These are phyloP conservation scores for Seiridium cupressi DNA, from an alignment of 2,329 filamentous ascomycete genomes.

Conservation along the genomic window DNA sequence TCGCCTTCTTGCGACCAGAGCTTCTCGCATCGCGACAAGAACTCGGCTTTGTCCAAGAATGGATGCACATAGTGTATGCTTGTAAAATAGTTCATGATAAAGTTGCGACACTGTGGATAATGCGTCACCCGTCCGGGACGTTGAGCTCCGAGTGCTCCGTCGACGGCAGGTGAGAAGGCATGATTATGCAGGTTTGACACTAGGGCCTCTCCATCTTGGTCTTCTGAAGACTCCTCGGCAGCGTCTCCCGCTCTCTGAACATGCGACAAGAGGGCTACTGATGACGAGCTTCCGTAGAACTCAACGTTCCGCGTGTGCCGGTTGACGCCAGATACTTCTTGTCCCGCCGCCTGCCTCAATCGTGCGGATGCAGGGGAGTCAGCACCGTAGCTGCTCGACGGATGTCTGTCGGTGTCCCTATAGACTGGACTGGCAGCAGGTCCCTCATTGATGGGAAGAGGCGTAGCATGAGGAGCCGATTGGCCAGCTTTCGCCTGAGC, in stretches of 20 bases:
- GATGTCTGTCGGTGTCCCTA: slow-evolving; percentile 8
- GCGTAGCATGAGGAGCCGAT: slow-evolving; percentile 1
- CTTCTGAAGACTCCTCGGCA: slow-evolving; percentile 13
- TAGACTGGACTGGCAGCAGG: slow-evolving; percentile 15
- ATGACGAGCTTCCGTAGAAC: slow-evolving; percentile 46
- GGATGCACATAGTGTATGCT: slow-evolving; percentile 47
- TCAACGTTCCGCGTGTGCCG: slow-evolving; percentile 43
- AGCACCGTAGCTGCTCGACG: not conserved
- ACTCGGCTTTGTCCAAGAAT: slow-evolving; percentile 43
- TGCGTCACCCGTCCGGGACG: slow-evolving; percentile 17
- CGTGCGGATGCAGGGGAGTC: not conserved
- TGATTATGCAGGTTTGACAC: slow-evolving; percentile 45
- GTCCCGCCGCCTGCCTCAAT: slow-evolving; percentile 11
- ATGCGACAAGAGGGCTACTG: slow-evolving; percentile 40
- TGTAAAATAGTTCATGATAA: slow-evolving; percentile 45
- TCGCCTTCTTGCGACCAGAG: slow-evolving; percentile 33
- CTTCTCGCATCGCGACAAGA: slow-evolving; percentile 38
- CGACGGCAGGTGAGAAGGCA: slow-evolving; percentile 32
- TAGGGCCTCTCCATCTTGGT: slow-evolving; percentile 31
- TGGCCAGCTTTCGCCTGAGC: not conserved
- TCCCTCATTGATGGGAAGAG: slow-evolving; percentile 8
- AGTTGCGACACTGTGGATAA: slow-evolving; percentile 41
- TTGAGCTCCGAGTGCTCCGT: not conserved
- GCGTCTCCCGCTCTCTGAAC: slow-evolving; percentile 29
- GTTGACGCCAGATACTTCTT: slow-evolving; percentile 42